Evolutionary conservation across 2,329 filamentous ascomycete genomes (phyloP), one percentile per base, ranked within the genome.

Genomic region (Phaeosphaeriaceae sp.): DNA sequence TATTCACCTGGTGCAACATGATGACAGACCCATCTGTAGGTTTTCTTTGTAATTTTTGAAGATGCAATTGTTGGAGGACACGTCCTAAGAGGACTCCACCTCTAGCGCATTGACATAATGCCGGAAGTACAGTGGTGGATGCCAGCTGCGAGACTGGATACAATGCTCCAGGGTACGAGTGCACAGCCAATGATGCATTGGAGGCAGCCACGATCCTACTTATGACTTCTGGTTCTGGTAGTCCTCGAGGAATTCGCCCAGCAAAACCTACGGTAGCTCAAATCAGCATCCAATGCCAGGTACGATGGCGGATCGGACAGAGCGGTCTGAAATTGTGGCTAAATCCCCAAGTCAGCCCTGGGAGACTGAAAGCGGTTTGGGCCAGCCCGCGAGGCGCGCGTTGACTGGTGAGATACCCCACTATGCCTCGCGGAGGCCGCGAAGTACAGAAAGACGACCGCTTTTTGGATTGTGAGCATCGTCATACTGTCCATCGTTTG

Each of bases 321-420:
- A 66, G 66, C 61, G 67, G 67, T 70, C 64, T 66, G 63, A 54
- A 42, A 35, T 48, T 50, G 54, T 55, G 60, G 50, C 58, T 56
- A 54, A 50, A 26, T 11, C 23, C 23, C 51, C 40, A 42, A 52
- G 40, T 53, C 51, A 53, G 51, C 51, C 40, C 51, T 53, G 51
- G 42, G 24, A 47, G 40, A 26, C 51, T 44, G 19, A 13, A 52
- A 52, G 28, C 7, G 24, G 51, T 42, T 53, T 28, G 24, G 51
- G 32, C 7, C 28, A 30, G 17, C 58, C 56, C 55, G 35, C 35
- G 17, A n/a, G 35, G 15, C 15, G 52, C 56, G 49, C 40, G 47
- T 58, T 55, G 46, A 63, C 56, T 62, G 61, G 63, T 54, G 23
- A 44, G 52, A 49, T 59, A 60, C 60, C 60, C 62, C 61, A 59